Evolutionary conservation across 2,329 filamentous ascomycete species (phyloP).

Genomic region (Verticillium zaregamsianum): DNA sequence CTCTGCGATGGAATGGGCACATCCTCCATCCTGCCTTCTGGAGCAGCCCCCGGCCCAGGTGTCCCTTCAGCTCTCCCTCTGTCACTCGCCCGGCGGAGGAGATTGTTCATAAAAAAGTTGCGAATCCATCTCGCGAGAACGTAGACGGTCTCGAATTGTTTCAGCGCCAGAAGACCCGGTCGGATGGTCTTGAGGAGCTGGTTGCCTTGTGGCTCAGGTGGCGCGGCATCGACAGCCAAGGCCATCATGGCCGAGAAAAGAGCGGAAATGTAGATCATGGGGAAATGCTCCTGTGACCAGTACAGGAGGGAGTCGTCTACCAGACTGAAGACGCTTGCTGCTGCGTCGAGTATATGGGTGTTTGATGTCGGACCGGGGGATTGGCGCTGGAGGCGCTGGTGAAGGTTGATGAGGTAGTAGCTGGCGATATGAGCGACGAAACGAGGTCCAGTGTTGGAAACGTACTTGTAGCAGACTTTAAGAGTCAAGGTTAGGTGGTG

Average conservation of each 20-base stretch:
- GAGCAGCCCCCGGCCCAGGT: too few species aligned
- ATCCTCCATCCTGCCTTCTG: too few species aligned
- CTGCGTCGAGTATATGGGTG: neutral
- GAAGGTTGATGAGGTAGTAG: neutral
- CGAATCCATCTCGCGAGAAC: slow-evolving; percentile 1
- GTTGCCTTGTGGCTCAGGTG: neutral
- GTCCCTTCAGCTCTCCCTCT: too few species aligned
- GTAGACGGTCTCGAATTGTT: slow-evolving; percentile 1
- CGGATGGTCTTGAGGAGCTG: neutral
- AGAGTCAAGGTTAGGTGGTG: neutral
- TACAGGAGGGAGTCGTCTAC: slow-evolving; percentile 1
- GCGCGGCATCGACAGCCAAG: neutral
- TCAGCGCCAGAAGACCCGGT: neutral
- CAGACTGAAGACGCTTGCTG: neutral
- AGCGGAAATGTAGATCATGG: neutral
- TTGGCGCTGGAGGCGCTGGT: neutral
- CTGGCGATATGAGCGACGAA: neutral
- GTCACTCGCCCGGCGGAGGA: neutral
- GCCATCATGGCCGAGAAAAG: slow-evolving; percentile 1
- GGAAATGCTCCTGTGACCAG: slow-evolving; percentile 1
- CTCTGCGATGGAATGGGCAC: too few species aligned
- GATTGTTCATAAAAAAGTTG: neutral
- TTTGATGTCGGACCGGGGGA: neutral
- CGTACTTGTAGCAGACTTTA: neutral
- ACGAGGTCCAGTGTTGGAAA: neutral